phyloP scores from a whole-genome alignment of 148 eudicot genomes.

The Rhododendron vialii region DNA sequence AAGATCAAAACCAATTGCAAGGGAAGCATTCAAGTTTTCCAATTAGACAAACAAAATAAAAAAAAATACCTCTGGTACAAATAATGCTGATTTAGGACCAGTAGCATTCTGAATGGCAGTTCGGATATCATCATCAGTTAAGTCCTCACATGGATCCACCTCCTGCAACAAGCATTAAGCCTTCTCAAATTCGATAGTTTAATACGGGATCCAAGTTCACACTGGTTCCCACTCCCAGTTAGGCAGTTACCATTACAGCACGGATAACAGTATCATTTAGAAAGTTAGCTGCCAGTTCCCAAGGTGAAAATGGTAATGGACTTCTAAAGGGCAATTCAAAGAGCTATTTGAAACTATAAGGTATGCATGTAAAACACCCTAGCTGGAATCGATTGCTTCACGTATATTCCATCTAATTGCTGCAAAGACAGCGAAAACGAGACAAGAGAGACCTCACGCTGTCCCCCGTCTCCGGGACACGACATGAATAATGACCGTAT shows the following conservation, averaged over 20 bases:
- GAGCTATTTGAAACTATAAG: neutral
- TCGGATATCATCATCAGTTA: conserved; percentile 93
- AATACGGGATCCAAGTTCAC: neutral
- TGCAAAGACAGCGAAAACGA: neutral
- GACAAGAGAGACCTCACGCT: neutral
- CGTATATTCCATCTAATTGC: neutral
- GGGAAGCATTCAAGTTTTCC: neutral
- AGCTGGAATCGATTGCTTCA: neutral
- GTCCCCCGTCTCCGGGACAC: neutral
- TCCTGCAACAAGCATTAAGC: conserved; percentile 42
- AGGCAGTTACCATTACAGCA: neutral
- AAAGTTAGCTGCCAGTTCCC: neutral
- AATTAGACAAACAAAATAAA: neutral
- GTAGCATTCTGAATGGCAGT: conserved; percentile 98
- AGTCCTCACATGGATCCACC: conserved; percentile 95
- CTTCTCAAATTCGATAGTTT: neutral
- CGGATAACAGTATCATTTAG: neutral
- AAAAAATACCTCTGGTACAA: conserved; percentile 85
- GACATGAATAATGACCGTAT: neutral
- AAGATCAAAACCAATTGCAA: neutral
- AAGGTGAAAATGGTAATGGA: neutral
- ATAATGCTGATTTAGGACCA: conserved; percentile 88
- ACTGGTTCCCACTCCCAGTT: neutral
- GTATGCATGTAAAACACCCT: neutral
- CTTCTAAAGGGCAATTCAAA: neutral